Conservation (phyloP, 2,329 filamentous ascomycete genomes). For the Trichophyton benhamiae region DNA sequence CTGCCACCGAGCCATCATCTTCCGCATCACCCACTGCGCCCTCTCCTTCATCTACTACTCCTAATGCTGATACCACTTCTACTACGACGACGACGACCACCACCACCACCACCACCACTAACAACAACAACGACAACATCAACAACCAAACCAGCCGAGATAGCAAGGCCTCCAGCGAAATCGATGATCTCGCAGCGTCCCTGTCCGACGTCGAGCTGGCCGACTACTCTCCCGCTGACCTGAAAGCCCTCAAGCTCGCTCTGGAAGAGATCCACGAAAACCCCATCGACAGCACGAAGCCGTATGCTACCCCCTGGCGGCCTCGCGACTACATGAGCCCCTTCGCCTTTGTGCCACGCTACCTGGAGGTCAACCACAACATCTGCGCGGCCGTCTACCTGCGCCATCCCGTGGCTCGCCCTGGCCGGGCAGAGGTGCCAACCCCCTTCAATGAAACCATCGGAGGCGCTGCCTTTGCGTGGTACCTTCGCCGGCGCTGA, state of each 20-base stretch:
- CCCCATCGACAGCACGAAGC: slow-evolving; percentile 61
- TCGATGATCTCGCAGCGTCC: slow-evolving; percentile 19
- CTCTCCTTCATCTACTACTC: background rate
- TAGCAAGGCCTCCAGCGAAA: background rate
- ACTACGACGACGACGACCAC: slow-evolving; percentile 20
- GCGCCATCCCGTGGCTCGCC: slow-evolving; percentile 79
- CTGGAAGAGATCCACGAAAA: slow-evolving; percentile 59
- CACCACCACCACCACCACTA: slow-evolving; percentile 13
- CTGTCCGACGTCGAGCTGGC: slow-evolving; percentile 30
- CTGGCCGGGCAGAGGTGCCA: slow-evolving; percentile 68
- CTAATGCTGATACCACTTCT: slow-evolving; percentile 12
- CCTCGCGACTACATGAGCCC: slow-evolving; percentile 77
- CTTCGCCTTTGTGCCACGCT: slow-evolving; percentile 89
- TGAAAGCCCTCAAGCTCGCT: slow-evolving; percentile 41
- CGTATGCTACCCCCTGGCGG: slow-evolving; percentile 83
- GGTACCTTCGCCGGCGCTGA: slow-evolving; percentile 78
- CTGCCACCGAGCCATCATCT: background rate
- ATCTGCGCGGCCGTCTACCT: slow-evolving; percentile 93
- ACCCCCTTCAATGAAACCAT: slow-evolving; percentile 61
- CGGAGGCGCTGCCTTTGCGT: slow-evolving; percentile 78
- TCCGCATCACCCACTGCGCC: too few relatives aligned
- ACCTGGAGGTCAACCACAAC: slow-evolving; percentile 95
- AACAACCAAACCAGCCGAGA: too few relatives aligned
- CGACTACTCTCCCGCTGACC: slow-evolving; percentile 38
- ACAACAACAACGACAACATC: too few relatives aligned